A percentile compares a stretch with the other conserved stretches of the same genome.
Conservation (phyloP, 345 rosid genomes). For the Corchorus olitorius region DNA sequence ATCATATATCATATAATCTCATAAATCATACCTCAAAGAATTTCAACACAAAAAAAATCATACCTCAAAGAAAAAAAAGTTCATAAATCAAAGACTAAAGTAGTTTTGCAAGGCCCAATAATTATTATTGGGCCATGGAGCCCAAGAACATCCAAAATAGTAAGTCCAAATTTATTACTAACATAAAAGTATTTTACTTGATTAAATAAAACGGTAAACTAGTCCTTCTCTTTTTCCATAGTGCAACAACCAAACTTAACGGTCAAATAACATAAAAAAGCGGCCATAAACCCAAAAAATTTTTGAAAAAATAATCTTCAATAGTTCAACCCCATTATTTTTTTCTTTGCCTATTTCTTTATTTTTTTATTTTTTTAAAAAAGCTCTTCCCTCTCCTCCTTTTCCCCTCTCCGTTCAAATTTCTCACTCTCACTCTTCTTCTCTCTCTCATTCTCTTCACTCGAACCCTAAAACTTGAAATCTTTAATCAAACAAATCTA, state of each 20-base stretch:
- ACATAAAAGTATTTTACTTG: background rate
- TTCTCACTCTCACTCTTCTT: slow-evolving; percentile 20
- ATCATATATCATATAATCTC: no score
- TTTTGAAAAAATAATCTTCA: background rate
- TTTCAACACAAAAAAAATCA: no score
- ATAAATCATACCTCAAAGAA: no score
- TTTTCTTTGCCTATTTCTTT: slow-evolving; percentile 18
- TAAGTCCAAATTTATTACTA: no score
- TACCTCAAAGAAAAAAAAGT: no score
- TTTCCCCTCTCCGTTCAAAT: slow-evolving; percentile 46
- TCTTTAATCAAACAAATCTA: slow-evolving; percentile 4
- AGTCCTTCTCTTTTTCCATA: background rate
- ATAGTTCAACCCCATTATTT: background rate
- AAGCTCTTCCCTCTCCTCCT: slow-evolving; percentile 20
- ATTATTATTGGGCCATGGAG: no score
- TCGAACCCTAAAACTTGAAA: slow-evolving; percentile 21
- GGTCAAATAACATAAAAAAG: background rate
- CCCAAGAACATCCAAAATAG: no score
- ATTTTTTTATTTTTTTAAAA: slow-evolving; percentile 26
- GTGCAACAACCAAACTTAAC: background rate
- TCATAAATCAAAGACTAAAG: no score
- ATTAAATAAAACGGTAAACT: background rate
- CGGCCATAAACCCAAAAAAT: background rate
- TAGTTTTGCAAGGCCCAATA: no score
- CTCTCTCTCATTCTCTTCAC: slow-evolving; percentile 15